Percentiles rank a stretch among this genome's conserved stretches.
Evolutionary conservation across 441 rosid genomes (phyloP).

Genomic region (Theobroma grandiflorum): DNA sequence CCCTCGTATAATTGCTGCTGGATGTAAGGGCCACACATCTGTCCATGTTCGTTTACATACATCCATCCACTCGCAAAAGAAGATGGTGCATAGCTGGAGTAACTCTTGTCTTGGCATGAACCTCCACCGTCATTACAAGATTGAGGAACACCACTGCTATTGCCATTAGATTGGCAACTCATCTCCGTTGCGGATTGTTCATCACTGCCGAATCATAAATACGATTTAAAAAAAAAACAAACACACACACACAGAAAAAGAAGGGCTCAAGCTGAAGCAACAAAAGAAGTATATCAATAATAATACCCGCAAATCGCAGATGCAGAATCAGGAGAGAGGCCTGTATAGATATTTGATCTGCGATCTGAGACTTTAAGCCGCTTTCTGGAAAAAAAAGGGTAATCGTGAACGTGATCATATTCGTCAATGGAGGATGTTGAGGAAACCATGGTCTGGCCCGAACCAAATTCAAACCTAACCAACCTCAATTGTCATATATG

Average conservation of each 20-base stretch:
- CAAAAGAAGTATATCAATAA: background rate
- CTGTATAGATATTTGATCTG: conserved; percentile 37
- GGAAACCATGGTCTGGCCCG: conserved; percentile 62
- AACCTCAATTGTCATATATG: background rate
- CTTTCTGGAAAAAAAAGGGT: conserved; percentile 35
- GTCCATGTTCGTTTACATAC: conserved; percentile 84
- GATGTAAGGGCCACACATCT: conserved; percentile 96
- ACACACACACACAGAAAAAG: background rate
- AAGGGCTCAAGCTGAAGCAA: background rate
- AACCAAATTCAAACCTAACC: conserved; percentile 18
- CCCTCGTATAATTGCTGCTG: conserved; percentile 89
- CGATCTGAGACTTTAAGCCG: conserved; percentile 47
- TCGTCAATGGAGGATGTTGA: conserved; percentile 37
- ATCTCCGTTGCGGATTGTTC: conserved; percentile 50
- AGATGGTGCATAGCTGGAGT: conserved; percentile 21
- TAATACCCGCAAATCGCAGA: conserved; percentile 48
- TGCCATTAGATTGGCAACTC: conserved; percentile 75
- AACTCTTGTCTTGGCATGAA: conserved; percentile 48
- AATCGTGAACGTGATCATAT: conserved; percentile 18
- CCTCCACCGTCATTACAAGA: conserved; percentile 54
- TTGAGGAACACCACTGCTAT: conserved; percentile 52
- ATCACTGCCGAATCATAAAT: conserved; percentile 36
- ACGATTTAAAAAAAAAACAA: background rate
- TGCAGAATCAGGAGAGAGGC: conserved; percentile 36
- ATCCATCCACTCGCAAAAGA: conserved; percentile 86